Evolutionary conservation across 257 asterid species (phyloP).

Genomic region (Solanum gracilifrons): DNA sequence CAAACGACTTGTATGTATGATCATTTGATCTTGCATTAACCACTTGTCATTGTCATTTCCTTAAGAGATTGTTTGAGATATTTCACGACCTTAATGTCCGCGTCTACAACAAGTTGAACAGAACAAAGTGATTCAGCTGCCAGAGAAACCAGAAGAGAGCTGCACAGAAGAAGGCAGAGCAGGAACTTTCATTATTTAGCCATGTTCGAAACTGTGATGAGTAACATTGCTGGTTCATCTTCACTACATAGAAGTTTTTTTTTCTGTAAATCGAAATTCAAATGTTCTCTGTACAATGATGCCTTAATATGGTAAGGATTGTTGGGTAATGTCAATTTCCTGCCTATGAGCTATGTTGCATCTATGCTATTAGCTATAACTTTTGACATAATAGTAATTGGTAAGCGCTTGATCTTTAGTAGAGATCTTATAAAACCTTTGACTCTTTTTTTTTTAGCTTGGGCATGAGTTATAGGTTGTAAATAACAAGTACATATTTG

Average conservation of each 20-base stretch:
- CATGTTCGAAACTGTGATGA: not conserved
- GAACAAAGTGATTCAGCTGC: slow-evolving; percentile 21
- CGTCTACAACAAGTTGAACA: slow-evolving; percentile 28
- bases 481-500: not conserved
- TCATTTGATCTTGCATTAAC: not conserved
- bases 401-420: too few species aligned
- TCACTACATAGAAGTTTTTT: not conserved
- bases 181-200: slow-evolving; percentile 12
- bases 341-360: too few species aligned
- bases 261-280: too few species aligned
- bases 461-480: too few species aligned
- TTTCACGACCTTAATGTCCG: slow-evolving; percentile 30
- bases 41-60: not conserved
- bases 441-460: too few species aligned
- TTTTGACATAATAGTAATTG: too few species aligned
- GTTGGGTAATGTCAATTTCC: too few species aligned
- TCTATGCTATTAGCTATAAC: too few species aligned
- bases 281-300: too few species aligned
- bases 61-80: not conserved
- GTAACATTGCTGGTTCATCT: not conserved
- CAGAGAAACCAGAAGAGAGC: slow-evolving; percentile 23
- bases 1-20: not conserved
- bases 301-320: too few species aligned
- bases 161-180: slow-evolving; percentile 25
- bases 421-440: too few species aligned